phyloP scores from a whole-genome alignment of 1,284 basidiomycete species.

The Rhodotorula mucilaginosa region DNA sequence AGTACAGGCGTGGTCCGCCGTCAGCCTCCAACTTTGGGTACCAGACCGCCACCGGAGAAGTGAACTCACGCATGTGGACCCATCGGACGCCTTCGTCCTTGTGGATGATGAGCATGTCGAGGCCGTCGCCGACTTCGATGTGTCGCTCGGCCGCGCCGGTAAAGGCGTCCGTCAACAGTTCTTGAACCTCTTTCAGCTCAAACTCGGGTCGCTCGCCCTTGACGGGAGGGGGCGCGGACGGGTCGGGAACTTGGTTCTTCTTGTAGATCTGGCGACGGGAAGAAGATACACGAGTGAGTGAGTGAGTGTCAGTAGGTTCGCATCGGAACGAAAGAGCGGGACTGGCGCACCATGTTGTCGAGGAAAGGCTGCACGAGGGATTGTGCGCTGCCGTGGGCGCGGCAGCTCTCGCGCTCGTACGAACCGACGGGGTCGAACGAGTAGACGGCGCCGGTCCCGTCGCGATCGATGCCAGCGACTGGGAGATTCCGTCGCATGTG shows the following conservation, averaged over 20 bases:
- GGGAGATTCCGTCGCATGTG: not conserved
- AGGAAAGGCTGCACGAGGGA: slow-evolving; percentile 89
- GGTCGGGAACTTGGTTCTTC: slow-evolving; percentile 73
- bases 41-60: not conserved
- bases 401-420: slow-evolving; percentile 90
- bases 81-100: slow-evolving; percentile 19
- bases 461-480: slow-evolving; percentile 45
- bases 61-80: slow-evolving; percentile 13
- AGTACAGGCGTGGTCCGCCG: not conserved
- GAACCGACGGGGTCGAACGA: slow-evolving; percentile 95
- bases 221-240: slow-evolving; percentile 46
- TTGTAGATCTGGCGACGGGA: slow-evolving; percentile 73
- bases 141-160: slow-evolving; percentile 92
- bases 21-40: not conserved
- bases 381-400: slow-evolving; percentile 87
- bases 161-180: slow-evolving; percentile 87
- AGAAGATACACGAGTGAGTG: not conserved
- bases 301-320: slow-evolving; percentile 49
- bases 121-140: slow-evolving; percentile 92
- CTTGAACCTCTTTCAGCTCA: slow-evolving; percentile 72
- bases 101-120: slow-evolving; percentile 65
- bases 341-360: slow-evolving; percentile 76
- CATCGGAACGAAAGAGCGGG: not conserved
- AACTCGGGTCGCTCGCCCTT: slow-evolving; percentile 63
- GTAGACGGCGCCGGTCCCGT: slow-evolving; percentile 90